phyloP scores from a whole-genome alignment of 371 early-diverging fungal genomes.

The Saksenaea vasiformis region DNA sequence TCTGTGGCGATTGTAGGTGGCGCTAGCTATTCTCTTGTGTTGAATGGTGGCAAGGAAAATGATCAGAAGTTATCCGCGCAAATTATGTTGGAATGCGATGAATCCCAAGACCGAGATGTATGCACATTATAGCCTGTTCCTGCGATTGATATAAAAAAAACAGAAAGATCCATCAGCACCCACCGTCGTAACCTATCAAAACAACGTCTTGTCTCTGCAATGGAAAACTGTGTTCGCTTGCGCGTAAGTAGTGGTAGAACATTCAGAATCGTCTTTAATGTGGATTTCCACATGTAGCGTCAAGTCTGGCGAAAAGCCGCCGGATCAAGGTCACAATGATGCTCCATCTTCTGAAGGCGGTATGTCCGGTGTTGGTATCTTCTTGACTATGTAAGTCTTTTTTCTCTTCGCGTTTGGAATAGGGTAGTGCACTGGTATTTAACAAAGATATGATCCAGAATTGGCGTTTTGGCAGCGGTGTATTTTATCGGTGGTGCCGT shows the following conservation, averaged over 20 bases:
- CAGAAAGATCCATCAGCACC: conserved; percentile 25
- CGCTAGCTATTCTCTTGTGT: conserved; percentile 10
- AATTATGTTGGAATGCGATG: conserved; percentile 23
- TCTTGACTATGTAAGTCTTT: conserved; percentile 55
- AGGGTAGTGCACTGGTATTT: no score
- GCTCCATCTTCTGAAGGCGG: conserved; percentile 23
- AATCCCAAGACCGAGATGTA: conserved; percentile 13
- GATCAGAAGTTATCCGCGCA: conserved; percentile 18
- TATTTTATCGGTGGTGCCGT: conserved; percentile 62
- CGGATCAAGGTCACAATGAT: conserved; percentile 19
- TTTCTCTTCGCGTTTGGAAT: not conserved
- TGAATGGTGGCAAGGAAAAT: conserved; percentile 19
- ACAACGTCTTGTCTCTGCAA: conserved; percentile 34
- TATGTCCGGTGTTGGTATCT: conserved; percentile 50
- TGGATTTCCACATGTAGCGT: conserved; percentile 9
- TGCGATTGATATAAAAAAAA: not conserved
- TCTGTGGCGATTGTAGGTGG: conserved; percentile 9
- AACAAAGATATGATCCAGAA: conserved; percentile 20
- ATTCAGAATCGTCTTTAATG: not conserved
- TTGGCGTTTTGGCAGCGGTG: conserved; percentile 44
- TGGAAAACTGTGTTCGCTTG: conserved; percentile 54
- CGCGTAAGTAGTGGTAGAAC: conserved; percentile 29
- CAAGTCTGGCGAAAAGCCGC: conserved; percentile 27
- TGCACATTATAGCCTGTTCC: not conserved
- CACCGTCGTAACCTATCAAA: conserved; percentile 30